Base-by-base conservation (phyloP, 2,329 filamentous ascomycete genomes). In the Akanthomyces lecanii region DNA sequence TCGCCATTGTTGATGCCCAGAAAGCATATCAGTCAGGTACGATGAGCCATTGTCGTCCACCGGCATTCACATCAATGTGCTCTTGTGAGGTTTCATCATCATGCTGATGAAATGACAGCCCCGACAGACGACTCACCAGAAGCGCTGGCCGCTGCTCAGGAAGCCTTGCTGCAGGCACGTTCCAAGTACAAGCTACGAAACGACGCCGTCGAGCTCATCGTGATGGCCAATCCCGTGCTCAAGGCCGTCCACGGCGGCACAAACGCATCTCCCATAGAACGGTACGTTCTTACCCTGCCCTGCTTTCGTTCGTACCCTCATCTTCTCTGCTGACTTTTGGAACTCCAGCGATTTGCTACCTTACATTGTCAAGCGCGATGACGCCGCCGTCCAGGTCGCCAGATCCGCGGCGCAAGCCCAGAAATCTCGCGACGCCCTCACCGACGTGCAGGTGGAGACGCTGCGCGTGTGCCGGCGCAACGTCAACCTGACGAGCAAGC, bases 211-310 rank as follows among this genome's bases (percentile, higher is more conserved):
- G 85, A 89, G 65, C 86, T 82, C 53, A 85, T 91, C 60, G 75
- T 95, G 67, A 85, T 86, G 68, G 87, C 87, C 63, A 89, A 91
- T 69, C 91, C 92, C 8, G 86, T 90, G 47, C 78, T 96, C 63
- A 91, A 90, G 70, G 89, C 91, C 7, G 86, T 94, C 45, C 90
- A 96, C 72, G 79, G 84, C 64, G 86, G 86, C 50, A 84, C 83
- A 14, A 81, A 85, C 64, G 83, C 85, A 21, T 84, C 85, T 2
- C 83, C 85, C 51, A 79, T 87, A 59, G 90, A 95, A 75, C 84
- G 86, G 90, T 91, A 80, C 45, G 74, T 65, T 18, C 30, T 28
- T 38, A 28, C 21, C 8, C 28, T n/a, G n/a, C 6, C 21, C 40
- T 38, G 33, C 16, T 12, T 38, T 28, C 8, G 33, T 11, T 36